phyloP scores from a whole-genome alignment of 225 moss, liverwort and hornwort genomes.

The Climacium dendroides region DNA sequence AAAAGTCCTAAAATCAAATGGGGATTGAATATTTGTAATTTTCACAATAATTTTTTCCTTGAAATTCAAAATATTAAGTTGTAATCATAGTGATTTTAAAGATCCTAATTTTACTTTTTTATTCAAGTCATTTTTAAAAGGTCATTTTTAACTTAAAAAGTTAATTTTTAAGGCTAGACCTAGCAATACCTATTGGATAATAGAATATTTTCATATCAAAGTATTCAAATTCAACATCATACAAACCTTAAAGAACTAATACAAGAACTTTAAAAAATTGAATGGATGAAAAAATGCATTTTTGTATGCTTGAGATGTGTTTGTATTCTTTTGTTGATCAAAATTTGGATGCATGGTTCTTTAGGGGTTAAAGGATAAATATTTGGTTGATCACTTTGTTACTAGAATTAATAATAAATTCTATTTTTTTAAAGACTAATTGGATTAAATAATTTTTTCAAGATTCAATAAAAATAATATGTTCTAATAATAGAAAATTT shows the following conservation, averaged over 20 bases:
- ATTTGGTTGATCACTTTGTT: fast-evolving
- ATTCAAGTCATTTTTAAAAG: background rate
- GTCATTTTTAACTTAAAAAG: background rate
- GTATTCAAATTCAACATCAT: background rate
- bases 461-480: background rate
- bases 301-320: background rate
- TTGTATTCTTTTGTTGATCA: fast-evolving
- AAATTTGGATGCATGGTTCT: background rate
- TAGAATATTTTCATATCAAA: background rate
- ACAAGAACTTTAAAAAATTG: background rate
- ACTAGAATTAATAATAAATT: background rate
- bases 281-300: background rate
- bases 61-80: background rate
- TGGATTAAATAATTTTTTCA: background rate
- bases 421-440: background rate
- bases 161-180: too few species aligned
- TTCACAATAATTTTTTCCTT: background rate
- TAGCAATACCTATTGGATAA: background rate
- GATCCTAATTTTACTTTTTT: background rate
- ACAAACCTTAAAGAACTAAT: background rate
- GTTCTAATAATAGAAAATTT: too few species aligned
- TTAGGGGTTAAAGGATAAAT: too few species aligned
- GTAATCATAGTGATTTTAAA: background rate
- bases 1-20: background rate
- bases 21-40: background rate